phyloP scores from a whole-genome alignment of 2,329 filamentous ascomycete species.

The Calycina herbarum region DNA sequence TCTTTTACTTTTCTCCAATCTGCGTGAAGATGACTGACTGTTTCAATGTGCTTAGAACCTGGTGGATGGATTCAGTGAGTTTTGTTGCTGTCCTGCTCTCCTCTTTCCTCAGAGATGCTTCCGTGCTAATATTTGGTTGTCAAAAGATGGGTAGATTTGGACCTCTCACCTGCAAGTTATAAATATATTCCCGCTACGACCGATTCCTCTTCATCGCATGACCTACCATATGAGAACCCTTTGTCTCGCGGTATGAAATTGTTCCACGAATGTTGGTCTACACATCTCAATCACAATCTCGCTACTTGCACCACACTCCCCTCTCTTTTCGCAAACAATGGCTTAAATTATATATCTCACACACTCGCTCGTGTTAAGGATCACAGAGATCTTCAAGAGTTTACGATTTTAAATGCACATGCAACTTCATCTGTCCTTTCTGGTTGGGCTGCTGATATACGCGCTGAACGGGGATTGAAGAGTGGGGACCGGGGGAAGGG shows the following conservation, averaged over 20 bases:
- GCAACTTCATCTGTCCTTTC: not conserved
- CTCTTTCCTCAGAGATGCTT: too few relatives aligned
- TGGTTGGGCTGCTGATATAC: not conserved
- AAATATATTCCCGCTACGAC: not conserved
- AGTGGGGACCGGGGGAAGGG: not conserved
- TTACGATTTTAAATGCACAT: not conserved
- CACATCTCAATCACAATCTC: not conserved
- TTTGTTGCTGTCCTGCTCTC: too few relatives aligned
- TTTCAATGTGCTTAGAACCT: not conserved
- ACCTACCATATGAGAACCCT: not conserved
- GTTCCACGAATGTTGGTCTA: not conserved
- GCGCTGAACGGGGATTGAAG: not conserved
- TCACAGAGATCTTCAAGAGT: not conserved
- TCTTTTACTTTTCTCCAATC: not conserved
- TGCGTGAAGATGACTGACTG: not conserved
- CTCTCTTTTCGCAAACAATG: not conserved
- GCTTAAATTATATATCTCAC: not conserved
- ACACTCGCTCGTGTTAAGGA: not conserved
- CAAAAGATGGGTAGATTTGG: not conserved
- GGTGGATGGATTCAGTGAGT: conserved; percentile 1
- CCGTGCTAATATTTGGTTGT: too few relatives aligned
- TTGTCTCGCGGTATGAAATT: not conserved
- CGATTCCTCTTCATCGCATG: not conserved
- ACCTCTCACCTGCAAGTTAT: not conserved
- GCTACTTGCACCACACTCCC: not conserved